Evolutionary conservation across 1,284 basidiomycete species (phyloP), one percentile per base, ranked within the genome.

Genomic region (Pseudozyma thailandica): DNA sequence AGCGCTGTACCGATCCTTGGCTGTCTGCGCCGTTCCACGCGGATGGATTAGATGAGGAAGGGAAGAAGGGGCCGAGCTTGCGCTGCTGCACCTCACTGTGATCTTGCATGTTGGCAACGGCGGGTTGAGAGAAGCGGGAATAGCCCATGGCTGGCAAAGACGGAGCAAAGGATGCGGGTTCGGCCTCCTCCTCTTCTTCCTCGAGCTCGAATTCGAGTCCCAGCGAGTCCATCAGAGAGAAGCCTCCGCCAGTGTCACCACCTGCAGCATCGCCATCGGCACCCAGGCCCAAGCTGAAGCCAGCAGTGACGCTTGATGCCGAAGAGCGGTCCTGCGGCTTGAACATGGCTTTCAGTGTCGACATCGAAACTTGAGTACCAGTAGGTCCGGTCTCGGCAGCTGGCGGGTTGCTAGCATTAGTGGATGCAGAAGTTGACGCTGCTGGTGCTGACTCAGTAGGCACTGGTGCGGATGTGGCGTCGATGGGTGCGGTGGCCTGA

Each of bases 271-370:
- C 28, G 25, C 10, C 27, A 18, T 39, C 44, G 9, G 25, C 46
- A 20, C 53, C 53, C 0, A 56, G 45, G 20, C 57, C 64, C 7
- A 66, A 21, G 23, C 56, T 66, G 41, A 66, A 60, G 2, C 57
- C 56, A 9, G 62, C 37, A 6, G 55, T 51, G 16, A 54, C 51
- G 13, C n/a, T 46, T 0, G 50, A 58, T 1, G 18, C 9, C 16
- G 50, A 50, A 7, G 35, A 18, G 10, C 48, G 57, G 31, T 74
- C 77, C 37, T 79, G 62, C 16, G 79, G 77, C 50, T 66, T 66
- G 62, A 81, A 81, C 79, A 81, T 81, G 35, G 75, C 72, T 33
- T 75, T 81, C 23, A 81, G 55, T 6, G 59, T 72, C 15, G 62
- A 62, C 60, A 75, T 70, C 2, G 56, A 57, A 1, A 77, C 72